Conservation (phyloP, 139 green algal genomes). For the Pycnococcus provasolii region DNA sequence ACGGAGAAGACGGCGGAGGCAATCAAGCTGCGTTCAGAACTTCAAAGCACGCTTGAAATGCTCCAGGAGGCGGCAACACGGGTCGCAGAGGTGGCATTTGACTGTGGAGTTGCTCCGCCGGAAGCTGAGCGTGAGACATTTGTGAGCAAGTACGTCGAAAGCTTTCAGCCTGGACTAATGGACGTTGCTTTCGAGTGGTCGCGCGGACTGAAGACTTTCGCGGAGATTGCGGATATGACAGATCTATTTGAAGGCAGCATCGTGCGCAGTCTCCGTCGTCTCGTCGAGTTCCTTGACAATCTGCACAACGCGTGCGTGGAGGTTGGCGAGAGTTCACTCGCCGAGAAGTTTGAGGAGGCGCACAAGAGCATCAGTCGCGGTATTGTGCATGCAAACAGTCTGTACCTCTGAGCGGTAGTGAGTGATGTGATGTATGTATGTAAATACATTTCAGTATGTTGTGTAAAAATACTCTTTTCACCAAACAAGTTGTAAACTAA, state of each 20-base stretch:
- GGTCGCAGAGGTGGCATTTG: conserved; percentile 43
- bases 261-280: conserved; percentile 62
- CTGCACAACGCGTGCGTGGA: conserved; percentile 53
- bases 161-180: conserved; percentile 64
- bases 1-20: conserved; percentile 25
- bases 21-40: no score
- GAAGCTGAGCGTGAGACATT: conserved; percentile 38
- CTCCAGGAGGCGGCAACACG: conserved; percentile 54
- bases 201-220: conserved; percentile 48
- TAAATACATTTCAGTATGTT: no score
- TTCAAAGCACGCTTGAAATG: conserved; percentile 29
- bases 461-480: no score
- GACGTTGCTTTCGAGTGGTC: conserved; percentile 68
- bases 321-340: conserved; percentile 61
- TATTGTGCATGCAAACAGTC: no score
- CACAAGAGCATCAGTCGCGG: conserved; percentile 3
- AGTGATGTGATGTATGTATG: no score
- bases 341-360: conserved; percentile 53
- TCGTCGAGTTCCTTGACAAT: conserved; percentile 88
- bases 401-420: no score
- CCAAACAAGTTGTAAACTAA: no score
- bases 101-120: no score
- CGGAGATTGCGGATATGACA: conserved; percentile 45
- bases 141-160: conserved; percentile 59
- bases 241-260: conserved; percentile 90